phyloP scores from a whole-genome alignment of 257 asterid genomes.

The Lithospermum erythrorhizon region DNA sequence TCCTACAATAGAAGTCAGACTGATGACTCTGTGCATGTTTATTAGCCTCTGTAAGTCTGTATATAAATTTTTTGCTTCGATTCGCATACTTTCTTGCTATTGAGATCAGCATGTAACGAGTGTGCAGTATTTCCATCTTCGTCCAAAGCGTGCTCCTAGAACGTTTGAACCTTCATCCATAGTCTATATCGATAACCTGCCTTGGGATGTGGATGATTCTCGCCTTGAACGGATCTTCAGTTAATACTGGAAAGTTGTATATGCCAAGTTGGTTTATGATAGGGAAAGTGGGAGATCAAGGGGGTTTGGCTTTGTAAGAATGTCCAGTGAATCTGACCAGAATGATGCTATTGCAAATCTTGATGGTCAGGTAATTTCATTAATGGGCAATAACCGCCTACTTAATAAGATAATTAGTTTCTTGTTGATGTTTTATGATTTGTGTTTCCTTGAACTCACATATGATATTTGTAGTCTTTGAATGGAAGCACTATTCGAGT shows the following conservation, averaged over 20 bases:
- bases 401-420: no score
- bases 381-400: background rate
- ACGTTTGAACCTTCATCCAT: slow-evolving; percentile 38
- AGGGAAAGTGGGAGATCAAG: slow-evolving; percentile 78
- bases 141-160: slow-evolving; percentile 61
- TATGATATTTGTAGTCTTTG: no score
- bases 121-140: background rate
- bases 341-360: slow-evolving; percentile 77
- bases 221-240: slow-evolving; percentile 72
- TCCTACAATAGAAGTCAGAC: no score
- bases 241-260: slow-evolving; percentile 68
- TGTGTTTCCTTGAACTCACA: no score
- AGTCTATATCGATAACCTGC: slow-evolving; percentile 79
- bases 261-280: slow-evolving; percentile 66
- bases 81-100: no score
- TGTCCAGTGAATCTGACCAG: slow-evolving; percentile 74
- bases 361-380: slow-evolving; percentile 65
- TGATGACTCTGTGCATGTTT: no score
- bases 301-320: slow-evolving; percentile 85
- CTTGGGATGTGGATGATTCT: slow-evolving; percentile 65
- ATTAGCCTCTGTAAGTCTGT: no score
- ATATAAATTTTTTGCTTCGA: no score
- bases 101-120: no score
- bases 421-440: no score
- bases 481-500: no score